phyloP scores from a whole-genome alignment of 1,284 basidiomycete genomes.

The Ustilago lituana region DNA sequence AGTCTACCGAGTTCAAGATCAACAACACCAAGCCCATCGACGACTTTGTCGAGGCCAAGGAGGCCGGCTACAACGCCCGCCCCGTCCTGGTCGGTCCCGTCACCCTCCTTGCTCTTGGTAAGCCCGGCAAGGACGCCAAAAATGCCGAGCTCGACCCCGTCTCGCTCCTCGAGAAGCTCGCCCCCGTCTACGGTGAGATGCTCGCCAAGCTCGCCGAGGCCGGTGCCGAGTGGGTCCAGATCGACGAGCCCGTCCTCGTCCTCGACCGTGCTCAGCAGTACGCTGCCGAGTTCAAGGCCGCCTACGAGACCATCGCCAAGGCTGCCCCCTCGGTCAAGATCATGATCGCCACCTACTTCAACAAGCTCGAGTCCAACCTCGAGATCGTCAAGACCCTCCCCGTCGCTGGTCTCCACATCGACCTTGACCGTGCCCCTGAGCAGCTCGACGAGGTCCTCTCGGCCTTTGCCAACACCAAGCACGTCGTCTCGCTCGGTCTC shows the following conservation, averaged over 20 bases:
- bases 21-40: constrained; percentile 90
- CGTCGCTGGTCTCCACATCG: constrained; percentile 92
- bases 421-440: constrained; percentile 85
- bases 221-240: constrained; percentile 92
- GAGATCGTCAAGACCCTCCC: constrained; percentile 91
- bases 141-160: constrained; percentile 87
- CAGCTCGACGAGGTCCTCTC: constrained; percentile 87
- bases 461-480: constrained; percentile 73
- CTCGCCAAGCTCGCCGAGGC: constrained; percentile 89
- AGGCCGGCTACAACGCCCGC: constrained; percentile 86
- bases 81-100: constrained; percentile 96
- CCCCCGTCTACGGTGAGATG: constrained; percentile 92
- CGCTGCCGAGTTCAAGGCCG: constrained; percentile 81
- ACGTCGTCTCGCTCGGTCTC: constrained; percentile 90
- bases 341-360: constrained; percentile 90
- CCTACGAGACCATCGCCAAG: constrained; percentile 83
- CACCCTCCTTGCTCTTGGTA: constrained; percentile 93
- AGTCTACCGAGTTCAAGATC: constrained; percentile 91
- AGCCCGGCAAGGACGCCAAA: constrained; percentile 83
- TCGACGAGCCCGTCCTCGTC: constrained; percentile 96
- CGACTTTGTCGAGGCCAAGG: constrained; percentile 95
- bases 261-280: constrained; percentile 84
- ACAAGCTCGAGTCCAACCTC: constrained; percentile 92
- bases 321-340: constrained; percentile 83
- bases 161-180: constrained; percentile 86